Evolutionary conservation across 2,329 filamentous ascomycete genomes (phyloP).

Genomic region (Alternaria ethzedia): DNA sequence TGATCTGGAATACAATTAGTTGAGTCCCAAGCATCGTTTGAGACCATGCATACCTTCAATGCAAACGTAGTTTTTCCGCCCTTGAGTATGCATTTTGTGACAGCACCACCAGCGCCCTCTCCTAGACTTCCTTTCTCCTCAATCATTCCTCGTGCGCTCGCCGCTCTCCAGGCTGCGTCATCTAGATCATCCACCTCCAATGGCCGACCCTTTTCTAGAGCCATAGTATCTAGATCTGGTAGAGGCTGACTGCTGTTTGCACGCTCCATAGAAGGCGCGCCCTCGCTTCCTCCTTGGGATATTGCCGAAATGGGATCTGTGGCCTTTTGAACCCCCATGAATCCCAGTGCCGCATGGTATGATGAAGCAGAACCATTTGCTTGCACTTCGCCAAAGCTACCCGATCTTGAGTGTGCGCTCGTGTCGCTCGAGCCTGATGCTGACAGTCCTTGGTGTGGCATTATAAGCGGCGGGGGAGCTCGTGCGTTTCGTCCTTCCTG

Average conservation of each 20-base stretch:
- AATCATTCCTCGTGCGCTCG: slow-evolving; percentile 86
- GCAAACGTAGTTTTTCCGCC: slow-evolving; percentile 95
- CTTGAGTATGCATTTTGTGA: slow-evolving; percentile 87
- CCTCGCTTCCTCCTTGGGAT: slow-evolving; percentile 75
- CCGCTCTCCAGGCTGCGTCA: slow-evolving; percentile 93
- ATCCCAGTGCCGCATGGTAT: slow-evolving; percentile 77
- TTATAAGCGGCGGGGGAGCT: slow-evolving; percentile 62
- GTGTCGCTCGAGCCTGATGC: slow-evolving; percentile 80
- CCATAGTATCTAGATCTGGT: slow-evolving; percentile 79
- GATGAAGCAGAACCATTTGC: slow-evolving; percentile 87
- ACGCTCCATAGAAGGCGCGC: slow-evolving; percentile 74
- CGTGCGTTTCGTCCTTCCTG: slow-evolving; percentile 68
- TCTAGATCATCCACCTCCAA: slow-evolving; percentile 94
- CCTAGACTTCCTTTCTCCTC: slow-evolving; percentile 87
- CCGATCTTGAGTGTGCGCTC: slow-evolving; percentile 81
- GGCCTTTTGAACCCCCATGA: slow-evolving; percentile 72
- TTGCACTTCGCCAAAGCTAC: slow-evolving; percentile 82
- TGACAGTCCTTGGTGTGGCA: slow-evolving; percentile 58
- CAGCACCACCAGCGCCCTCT: slow-evolving; percentile 93
- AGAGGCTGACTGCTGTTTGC: slow-evolving; percentile 81
- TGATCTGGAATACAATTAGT: slow-evolving; percentile 64
- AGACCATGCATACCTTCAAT: slow-evolving; percentile 71
- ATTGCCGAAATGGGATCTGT: slow-evolving; percentile 89
- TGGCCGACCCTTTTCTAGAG: slow-evolving; percentile 79
- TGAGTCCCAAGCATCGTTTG: neutral